phyloP scores from a whole-genome alignment of 768 basidiomycete species.

The Suillus plorans region DNA sequence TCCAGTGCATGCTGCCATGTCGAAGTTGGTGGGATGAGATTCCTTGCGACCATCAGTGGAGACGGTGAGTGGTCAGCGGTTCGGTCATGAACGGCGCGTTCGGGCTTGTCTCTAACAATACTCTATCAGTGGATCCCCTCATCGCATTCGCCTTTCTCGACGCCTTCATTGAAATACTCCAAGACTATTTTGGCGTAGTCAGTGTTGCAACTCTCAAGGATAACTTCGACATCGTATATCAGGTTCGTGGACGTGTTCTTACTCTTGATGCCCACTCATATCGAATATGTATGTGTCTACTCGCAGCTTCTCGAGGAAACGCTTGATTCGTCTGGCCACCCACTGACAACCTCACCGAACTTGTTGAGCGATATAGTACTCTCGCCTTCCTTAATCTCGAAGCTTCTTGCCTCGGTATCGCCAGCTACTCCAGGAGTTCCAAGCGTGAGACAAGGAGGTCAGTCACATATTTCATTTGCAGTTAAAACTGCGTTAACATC shows the following conservation, averaged over 20 bases:
- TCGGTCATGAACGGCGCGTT: background rate
- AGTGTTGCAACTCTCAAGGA: conserved; percentile 80
- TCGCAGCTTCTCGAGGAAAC: conserved; percentile 88
- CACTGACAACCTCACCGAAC: conserved; percentile 87
- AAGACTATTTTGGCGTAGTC: conserved; percentile 86
- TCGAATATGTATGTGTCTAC: background rate
- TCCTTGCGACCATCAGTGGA: conserved; percentile 80
- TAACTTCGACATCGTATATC: conserved; percentile 94
- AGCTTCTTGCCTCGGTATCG: conserved; percentile 48
- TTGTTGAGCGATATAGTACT: conserved; percentile 92
- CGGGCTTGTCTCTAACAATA: background rate
- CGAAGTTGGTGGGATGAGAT: conserved; percentile 68
- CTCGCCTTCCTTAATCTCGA: conserved; percentile 83
- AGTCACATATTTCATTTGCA: background rate
- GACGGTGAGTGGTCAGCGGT: conserved; percentile 60
- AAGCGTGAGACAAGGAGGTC: conserved; percentile 29
- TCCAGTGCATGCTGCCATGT: conserved; percentile 83
- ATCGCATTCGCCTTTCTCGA: conserved; percentile 88
- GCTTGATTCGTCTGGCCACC: conserved; percentile 90
- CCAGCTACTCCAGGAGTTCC: conserved; percentile 23
- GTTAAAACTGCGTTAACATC: background rate
- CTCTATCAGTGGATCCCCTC: conserved; percentile 73
- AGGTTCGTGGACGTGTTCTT: conserved; percentile 47
- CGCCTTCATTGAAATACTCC: conserved; percentile 79
- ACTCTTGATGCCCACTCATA: background rate